phyloP scores from a whole-genome alignment of 2,329 filamentous ascomycete species.

The Paecilomyces sp. region DNA sequence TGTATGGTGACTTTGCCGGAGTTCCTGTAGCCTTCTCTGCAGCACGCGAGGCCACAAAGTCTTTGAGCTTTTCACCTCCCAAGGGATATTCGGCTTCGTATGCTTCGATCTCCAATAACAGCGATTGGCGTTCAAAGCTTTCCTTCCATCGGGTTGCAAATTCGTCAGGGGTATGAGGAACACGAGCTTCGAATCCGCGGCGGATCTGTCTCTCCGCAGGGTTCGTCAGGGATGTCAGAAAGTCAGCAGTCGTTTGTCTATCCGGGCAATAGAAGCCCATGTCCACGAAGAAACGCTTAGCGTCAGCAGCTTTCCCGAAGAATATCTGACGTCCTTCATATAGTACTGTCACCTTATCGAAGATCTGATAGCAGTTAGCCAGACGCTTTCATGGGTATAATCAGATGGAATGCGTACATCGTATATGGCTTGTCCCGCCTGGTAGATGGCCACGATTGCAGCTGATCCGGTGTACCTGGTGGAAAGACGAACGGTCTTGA shows the following conservation, averaged over 20 bases:
- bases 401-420: slow-evolving; percentile 27
- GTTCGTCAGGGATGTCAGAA: slow-evolving; percentile 65
- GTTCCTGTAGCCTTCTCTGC: slow-evolving; percentile 35
- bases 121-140: slow-evolving; percentile 39
- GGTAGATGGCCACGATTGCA: slow-evolving; percentile 51
- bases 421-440: slow-evolving; percentile 41
- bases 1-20: slow-evolving; percentile 70
- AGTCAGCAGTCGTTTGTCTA: slow-evolving; percentile 64
- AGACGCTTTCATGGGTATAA: not conserved
- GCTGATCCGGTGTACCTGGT: slow-evolving; percentile 44
- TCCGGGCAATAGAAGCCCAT: slow-evolving; percentile 64
- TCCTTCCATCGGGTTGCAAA: slow-evolving; percentile 54
- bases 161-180: slow-evolving; percentile 63
- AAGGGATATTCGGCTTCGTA: slow-evolving; percentile 38
- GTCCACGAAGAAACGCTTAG: slow-evolving; percentile 59
- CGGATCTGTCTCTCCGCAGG: slow-evolving; percentile 52
- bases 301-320: slow-evolving; percentile 57
- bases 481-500: slow-evolving; percentile 43
- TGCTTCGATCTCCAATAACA: slow-evolving; percentile 38
- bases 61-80: slow-evolving; percentile 31
- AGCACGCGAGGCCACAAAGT: slow-evolving; percentile 34
- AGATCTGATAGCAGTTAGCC: slow-evolving; percentile 31
- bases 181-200: slow-evolving; percentile 54
- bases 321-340: slow-evolving; percentile 74
- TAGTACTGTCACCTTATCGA: slow-evolving; percentile 66